Evolutionary conservation across 768 basidiomycete species (phyloP).

Genomic region (Russula griseocarnosa): DNA sequence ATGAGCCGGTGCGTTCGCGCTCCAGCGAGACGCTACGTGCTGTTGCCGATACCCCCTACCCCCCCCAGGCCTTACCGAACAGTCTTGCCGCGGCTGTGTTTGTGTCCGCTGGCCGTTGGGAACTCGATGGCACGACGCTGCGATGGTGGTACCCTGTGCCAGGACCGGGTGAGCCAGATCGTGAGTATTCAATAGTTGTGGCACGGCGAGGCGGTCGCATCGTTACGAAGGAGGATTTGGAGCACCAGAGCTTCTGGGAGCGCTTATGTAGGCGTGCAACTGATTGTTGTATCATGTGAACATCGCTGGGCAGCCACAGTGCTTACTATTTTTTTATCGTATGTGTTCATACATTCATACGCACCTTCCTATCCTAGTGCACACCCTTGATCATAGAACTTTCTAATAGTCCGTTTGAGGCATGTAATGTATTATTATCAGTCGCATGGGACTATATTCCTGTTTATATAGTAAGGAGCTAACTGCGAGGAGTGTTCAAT

Average conservation of each 20-base stretch:
- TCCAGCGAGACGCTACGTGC: constrained; percentile 28
- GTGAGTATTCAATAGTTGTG: constrained; percentile 35
- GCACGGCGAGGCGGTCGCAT: constrained; percentile 35
- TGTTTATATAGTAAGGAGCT: constrained; percentile 12
- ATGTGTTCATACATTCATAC: not conserved
- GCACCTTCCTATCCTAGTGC: constrained; percentile 2
- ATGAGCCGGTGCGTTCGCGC: constrained; percentile 9
- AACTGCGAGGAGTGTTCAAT: not conserved
- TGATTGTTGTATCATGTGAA: constrained; percentile 25
- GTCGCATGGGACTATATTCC: not conserved
- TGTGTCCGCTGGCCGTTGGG: constrained; percentile 47
- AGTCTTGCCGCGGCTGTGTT: constrained; percentile 53
- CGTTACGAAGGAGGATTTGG: constrained; percentile 28
- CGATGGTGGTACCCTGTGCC: constrained; percentile 41
- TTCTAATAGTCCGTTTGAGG: constrained; percentile 10
- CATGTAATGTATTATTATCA: constrained; percentile 16
- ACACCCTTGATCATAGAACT: not conserved
- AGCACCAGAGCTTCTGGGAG: constrained; percentile 23
- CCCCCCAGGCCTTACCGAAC: constrained; percentile 34
- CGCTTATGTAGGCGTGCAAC: constrained; percentile 15
- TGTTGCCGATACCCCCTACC: constrained; percentile 17
- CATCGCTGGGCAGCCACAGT: not conserved
- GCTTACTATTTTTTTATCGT: constrained; percentile 1
- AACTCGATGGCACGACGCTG: constrained; percentile 47
- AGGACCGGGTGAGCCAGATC: constrained; percentile 31